Evolutionary conservation across 2,329 filamentous ascomycete genomes (phyloP), one percentile per base, ranked within the genome.

Genomic region (Fusarium nematophilum): DNA sequence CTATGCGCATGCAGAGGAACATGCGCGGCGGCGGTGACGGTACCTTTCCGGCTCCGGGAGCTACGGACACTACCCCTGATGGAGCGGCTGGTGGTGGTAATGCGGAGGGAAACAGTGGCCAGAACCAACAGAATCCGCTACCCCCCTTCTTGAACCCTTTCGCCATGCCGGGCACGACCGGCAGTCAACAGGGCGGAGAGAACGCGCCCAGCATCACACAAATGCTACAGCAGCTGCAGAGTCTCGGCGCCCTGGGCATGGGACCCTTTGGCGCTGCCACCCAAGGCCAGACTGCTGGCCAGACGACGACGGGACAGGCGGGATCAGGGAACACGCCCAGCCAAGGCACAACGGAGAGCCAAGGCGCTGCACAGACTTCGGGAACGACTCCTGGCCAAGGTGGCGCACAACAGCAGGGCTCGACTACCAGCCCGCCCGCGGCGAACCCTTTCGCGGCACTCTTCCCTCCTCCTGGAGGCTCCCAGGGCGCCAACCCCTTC

Each of bases 1-100:
- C 93, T 68, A 86, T 92, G 69, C 87, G 92, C 59, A 90, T 98
- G 87, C 90, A 93, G 72, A 84, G 90, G 53, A 85, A 88, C 79
- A 82, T 89, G 78, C 83, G 80, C 37, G 84, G 82, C 50, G 80
- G 79, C 43, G n/a, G n/a, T n/a, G 81, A 76, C 56, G 79, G 78
- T 34, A 81, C 86, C 5, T 98, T 99, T 73, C 93, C 95, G 10
- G 94, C 94, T 43, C 95, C 95, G 2, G 95, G 95, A 8, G 88
- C 90, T 15, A 98, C 94, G 29, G 93, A 97, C 75, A 96, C 87
- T 25, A 96, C 93, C 3, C 87, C 88, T 86, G 81, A 80, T 53
- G 71, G 71, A 55, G 65, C 75, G 69, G 65, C 75, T 34, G 65
- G 72, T 29, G 70, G 65, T 29, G 70, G 59, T 52, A 68, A 62